Evolutionary conservation across 805 yeast genomes (phyloP), one percentile per base, ranked within the genome.

Genomic region (Cyberlindnera subsufficiens): DNA sequence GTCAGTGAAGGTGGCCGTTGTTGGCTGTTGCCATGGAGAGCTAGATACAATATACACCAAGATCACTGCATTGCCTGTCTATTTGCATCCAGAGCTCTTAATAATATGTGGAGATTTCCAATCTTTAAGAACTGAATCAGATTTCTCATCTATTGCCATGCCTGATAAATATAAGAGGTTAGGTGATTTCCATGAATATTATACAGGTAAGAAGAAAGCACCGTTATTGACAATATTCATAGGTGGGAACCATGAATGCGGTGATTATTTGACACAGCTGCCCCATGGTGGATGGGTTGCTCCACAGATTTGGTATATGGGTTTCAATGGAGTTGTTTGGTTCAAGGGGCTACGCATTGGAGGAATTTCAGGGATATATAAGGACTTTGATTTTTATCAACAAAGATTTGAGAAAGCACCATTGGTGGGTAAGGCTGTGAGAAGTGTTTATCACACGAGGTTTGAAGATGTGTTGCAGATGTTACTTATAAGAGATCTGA

Each of bases 171-270:
- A 85, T 61, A 72, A 75, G 36, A 61, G 60, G 34, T 56, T 88
- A 52, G 96, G 96, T 2, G 96, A 91, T 53, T 93, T 91, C 60
- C 78, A 75, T 35, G 65, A 74, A 19, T 91, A 89, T 59, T 86
- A 86, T 55, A 58, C 56, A 1, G 87, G 91, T 1, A 50, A 54
- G 16, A 67, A 64, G 37, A 60, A 41, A 25, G 96, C 96, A 0
- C 96, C 96, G 0, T 70, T 83, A 1, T 62, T 79, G 29, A 91
- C 98, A 0, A 52, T 93, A 0, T 84, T 91, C 51, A 78, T 93
- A 34, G 98, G 99, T 3, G 99, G 99, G 0, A 93, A 93, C 63
- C 99, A 93, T 57, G 99, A 93, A 58, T 80, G 93, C 4, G 86
- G 95, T 44, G 78, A 81, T 45, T 86, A 85, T 58, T 58, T 93